These are phyloP conservation scores for Hysterium pulicare DNA, from an alignment of 2,329 filamentous ascomycete genomes.

Conservation along the genomic window DNA sequence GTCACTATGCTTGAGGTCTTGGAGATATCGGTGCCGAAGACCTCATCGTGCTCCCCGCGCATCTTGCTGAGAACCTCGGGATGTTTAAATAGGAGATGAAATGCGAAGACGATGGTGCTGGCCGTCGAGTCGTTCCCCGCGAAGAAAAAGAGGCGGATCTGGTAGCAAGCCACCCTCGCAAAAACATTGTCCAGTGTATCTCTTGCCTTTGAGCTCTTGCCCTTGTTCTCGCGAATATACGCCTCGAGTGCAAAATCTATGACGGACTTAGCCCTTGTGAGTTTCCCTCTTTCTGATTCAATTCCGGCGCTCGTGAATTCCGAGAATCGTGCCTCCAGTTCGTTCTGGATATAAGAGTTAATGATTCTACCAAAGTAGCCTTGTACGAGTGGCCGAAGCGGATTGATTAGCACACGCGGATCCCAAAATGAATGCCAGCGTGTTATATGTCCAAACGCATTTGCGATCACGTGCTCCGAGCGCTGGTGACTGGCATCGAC, in stretches of 20 bases:
- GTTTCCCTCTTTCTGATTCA: no score
- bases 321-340: constrained; percentile 12
- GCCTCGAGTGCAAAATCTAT: constrained; percentile 6
- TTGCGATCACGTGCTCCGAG: constrained; percentile 3
- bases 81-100: constrained; percentile 6
- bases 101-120: constrained; percentile 4
- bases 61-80: constrained; percentile 11
- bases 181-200: constrained; percentile 8
- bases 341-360: constrained; percentile 15
- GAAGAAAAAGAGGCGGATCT: constrained; percentile 37
- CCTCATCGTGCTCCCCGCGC: constrained; percentile 46
- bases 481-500: constrained; percentile 4
- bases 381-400: constrained; percentile 11
- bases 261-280: constrained; percentile 5
- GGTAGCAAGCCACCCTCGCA: constrained; percentile 13
- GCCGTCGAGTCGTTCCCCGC: constrained; percentile 41
- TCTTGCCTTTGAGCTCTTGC: background rate
- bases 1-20: constrained; percentile 4
- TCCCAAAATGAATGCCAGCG: constrained; percentile 8
- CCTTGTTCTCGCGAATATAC: constrained; percentile 5
- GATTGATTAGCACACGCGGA: constrained; percentile 5
- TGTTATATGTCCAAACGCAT: constrained; percentile 1
- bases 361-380: constrained; percentile 23
- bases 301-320: background rate
- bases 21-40: constrained; percentile 41